A percentile compares a stretch with the other conserved stretches of the same genome.
phyloP scores from a whole-genome alignment of 768 basidiomycete genomes.

The Mrakia blollopis region DNA sequence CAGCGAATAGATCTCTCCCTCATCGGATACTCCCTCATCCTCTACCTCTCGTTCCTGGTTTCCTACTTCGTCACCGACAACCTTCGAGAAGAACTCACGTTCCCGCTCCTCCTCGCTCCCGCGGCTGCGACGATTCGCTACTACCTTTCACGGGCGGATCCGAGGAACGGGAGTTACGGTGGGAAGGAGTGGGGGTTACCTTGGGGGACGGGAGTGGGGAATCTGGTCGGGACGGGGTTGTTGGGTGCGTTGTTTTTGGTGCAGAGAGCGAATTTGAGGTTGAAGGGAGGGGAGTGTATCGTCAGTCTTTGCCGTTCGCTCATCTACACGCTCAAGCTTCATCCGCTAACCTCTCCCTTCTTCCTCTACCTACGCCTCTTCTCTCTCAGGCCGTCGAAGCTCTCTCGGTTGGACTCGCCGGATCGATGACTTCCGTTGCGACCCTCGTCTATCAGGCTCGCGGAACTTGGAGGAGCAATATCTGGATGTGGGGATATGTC shows the following conservation, averaged over 20 bases:
- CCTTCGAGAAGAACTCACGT: not conserved
- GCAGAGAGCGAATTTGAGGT: not conserved
- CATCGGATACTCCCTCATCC: conserved; percentile 7
- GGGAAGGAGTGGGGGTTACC: conserved; percentile 2
- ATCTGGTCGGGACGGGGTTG: conserved; percentile 18
- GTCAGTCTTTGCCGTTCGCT: not conserved
- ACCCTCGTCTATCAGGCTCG: conserved; percentile 19
- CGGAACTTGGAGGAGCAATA: not conserved
- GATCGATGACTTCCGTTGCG: conserved; percentile 21
- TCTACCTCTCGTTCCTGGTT: conserved; percentile 18
- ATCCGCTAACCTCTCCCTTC: too few species aligned
- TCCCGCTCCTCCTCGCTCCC: conserved; percentile 26
- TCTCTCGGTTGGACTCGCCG: conserved; percentile 22
- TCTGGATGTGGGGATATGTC: conserved; percentile 21
- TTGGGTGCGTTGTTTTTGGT: conserved; percentile 25
- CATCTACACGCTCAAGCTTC: not conserved
- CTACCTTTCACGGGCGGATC: conserved; percentile 1
- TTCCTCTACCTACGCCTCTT: not conserved
- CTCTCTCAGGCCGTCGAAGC: conserved; percentile 19
- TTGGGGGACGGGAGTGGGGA: conserved; percentile 14
- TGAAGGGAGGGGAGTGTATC: not conserved
- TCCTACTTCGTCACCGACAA: conserved; percentile 7
- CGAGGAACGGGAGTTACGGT: conserved; percentile 6
- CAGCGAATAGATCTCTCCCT: not conserved
- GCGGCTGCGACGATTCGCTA: conserved; percentile 18